Percentiles rank a stretch among this genome's conserved stretches.
These are phyloP conservation scores for Clarkia xantiana DNA, from an alignment of 345 rosid species.

Conservation along the genomic window DNA sequence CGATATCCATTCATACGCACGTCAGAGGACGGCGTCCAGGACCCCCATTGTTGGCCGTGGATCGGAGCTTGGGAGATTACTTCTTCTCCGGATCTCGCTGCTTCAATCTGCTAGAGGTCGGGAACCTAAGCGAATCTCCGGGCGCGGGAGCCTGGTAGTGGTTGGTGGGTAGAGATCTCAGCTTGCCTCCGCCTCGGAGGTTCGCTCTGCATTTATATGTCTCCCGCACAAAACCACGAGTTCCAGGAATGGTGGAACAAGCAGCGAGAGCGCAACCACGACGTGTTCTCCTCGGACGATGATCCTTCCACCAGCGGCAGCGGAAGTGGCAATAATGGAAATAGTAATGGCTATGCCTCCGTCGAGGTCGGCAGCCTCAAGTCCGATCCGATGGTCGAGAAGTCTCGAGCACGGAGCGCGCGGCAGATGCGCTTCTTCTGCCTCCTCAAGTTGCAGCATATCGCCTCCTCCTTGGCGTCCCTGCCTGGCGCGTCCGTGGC, in stretches of 20 bases:
- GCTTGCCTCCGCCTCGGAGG: background rate
- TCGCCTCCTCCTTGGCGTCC: constrained; percentile 44
- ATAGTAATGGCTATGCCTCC: constrained; percentile 16
- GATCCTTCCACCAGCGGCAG: constrained; percentile 11
- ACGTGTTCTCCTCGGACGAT: constrained; percentile 11
- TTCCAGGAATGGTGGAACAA: constrained; percentile 51
- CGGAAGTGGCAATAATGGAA: constrained; percentile 7
- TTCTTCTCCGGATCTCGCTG: constrained; percentile 1
- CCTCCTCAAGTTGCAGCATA: constrained; percentile 52
- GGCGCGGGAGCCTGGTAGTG: background rate
- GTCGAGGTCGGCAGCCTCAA: constrained; percentile 35
- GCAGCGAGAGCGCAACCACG: constrained; percentile 35
- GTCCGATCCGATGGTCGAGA: constrained; percentile 27
- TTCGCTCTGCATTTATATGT: constrained; percentile 10
- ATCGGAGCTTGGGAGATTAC: background rate
- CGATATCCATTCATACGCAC: constrained; percentile 1
- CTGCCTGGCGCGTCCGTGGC: constrained; percentile 23
- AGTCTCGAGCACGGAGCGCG: constrained; percentile 47
- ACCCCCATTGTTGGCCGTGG: background rate
- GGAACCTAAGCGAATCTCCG: constrained; percentile 1
- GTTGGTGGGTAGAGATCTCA: background rate
- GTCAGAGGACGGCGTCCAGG: background rate
- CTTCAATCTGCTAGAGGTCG: background rate
- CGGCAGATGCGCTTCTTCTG: constrained; percentile 66
- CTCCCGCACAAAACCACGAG: constrained; percentile 14